Conservation (phyloP, 768 basidiomycete genomes). For the Lactarius sanguifluus region DNA sequence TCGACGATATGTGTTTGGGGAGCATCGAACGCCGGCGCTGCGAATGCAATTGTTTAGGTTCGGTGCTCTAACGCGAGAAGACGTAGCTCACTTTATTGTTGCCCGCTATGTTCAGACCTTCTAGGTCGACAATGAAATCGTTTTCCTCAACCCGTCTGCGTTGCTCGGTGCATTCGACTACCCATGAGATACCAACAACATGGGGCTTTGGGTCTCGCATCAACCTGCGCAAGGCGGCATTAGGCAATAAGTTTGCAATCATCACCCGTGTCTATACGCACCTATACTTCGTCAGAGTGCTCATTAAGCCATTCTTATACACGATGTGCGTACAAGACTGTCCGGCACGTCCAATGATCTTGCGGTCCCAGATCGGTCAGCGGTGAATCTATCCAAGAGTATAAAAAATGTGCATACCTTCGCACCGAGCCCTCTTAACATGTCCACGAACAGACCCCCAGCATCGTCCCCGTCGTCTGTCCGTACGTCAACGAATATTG, state of each 20-base stretch:
- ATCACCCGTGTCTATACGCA: slow-evolving; percentile 36
- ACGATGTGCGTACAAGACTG: slow-evolving; percentile 81
- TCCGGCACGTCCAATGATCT: slow-evolving; percentile 66
- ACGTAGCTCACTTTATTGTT: slow-evolving; percentile 54
- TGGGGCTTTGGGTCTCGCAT: slow-evolving; percentile 66
- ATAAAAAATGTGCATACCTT: slow-evolving; percentile 50
- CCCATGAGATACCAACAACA: slow-evolving; percentile 86
- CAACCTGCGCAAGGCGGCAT: slow-evolving; percentile 40
- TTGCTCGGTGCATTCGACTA: slow-evolving; percentile 81
- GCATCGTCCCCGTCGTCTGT: slow-evolving; percentile 78
- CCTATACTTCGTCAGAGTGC: slow-evolving; percentile 74
- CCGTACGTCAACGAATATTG: slow-evolving; percentile 81
- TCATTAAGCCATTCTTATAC: slow-evolving; percentile 77
- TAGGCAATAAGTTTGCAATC: not conserved
- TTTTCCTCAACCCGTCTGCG: slow-evolving; percentile 61
- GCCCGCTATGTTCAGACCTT: slow-evolving; percentile 53
- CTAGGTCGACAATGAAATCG: slow-evolving; percentile 64
- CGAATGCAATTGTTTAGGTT: slow-evolving; percentile 11
- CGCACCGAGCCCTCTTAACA: slow-evolving; percentile 78
- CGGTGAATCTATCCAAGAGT: not conserved
- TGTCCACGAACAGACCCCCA: slow-evolving; percentile 76
- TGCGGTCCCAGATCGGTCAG: not conserved
- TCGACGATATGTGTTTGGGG: slow-evolving; percentile 50
- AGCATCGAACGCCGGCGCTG: slow-evolving; percentile 76
- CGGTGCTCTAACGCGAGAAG: not conserved